phyloP scores from a whole-genome alignment of 176 grass and related monocot species.

The Phragmites australis region DNA sequence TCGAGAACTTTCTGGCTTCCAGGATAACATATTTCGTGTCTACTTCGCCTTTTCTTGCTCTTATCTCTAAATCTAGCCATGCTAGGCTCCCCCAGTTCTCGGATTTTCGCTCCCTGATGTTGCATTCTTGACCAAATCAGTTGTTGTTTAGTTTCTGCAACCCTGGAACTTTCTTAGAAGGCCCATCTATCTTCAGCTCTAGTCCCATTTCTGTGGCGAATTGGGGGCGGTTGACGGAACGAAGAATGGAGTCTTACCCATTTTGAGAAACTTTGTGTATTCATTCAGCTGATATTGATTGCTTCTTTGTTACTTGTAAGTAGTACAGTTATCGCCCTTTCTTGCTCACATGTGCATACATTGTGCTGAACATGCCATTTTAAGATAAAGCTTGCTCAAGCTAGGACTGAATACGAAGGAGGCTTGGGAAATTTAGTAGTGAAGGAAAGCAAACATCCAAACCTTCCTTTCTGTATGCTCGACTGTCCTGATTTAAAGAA shows the following conservation, averaged over 20 bases:
- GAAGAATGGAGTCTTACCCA: background rate
- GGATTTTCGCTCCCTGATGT: background rate
- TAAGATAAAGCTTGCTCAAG: conserved; percentile 27
- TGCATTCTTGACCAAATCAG: background rate
- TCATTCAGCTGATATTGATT: background rate
- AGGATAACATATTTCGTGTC: background rate
- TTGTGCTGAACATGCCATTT: conserved; percentile 20
- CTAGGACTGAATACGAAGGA: conserved; percentile 10
- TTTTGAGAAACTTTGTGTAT: background rate
- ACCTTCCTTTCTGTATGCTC: background rate
- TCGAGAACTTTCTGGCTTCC: background rate
- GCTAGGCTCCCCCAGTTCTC: background rate
- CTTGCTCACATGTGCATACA: background rate
- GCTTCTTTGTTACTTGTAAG: conserved; percentile 1
- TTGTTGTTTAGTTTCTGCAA: background rate
- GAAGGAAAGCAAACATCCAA: background rate
- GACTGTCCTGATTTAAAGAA: conserved; percentile 14
- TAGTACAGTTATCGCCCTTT: background rate
- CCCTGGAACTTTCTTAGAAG: background rate
- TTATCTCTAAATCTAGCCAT: background rate
- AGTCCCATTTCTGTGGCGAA: background rate
- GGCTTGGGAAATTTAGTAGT: conserved; percentile 6
- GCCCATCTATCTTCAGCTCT: background rate
- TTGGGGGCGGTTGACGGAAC: too few relatives aligned
- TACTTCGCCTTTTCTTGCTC: background rate